Base-by-base conservation (phyloP, 2,329 filamentous ascomycete species). In the Helotiales sp. region DNA sequence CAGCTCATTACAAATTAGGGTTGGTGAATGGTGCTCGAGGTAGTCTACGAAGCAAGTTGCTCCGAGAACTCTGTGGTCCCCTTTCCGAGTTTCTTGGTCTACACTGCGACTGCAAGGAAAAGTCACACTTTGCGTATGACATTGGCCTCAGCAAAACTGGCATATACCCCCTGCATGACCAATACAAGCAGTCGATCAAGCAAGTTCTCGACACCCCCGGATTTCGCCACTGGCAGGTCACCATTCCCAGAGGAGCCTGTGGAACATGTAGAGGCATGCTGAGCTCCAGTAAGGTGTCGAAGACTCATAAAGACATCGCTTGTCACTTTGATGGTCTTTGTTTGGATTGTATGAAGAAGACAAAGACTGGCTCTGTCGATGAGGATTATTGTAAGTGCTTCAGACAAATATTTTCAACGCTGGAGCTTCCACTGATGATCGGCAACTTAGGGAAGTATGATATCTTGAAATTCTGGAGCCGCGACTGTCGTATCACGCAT, bases 321-420 rank as follows among this genome's bases (percentile, higher is more conserved):
- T 38, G 15, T 5, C 17, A 61, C 10, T 64, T 60, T 19, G 17
- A 57, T 15, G 60, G 62, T 10, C 31, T 64, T 1, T 64, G 62
- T 31, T 29, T 64, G 2, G 57, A 62, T 27, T 64, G 58, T 19
- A 61, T 64, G 52, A 27, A 55, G 7, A 51, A 9, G 19, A 40
- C 44, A 2, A 58, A 59, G 15, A 29, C 25, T 5, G 38, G 47
- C 2, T 54, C 33, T 19, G 6, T 40, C 12, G 47, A 53, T 33
- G 19, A 48, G 2, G 57, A 56, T 15, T 63, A 63, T 34, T 63
- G 51, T n/a, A n/a, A n/a, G n/a, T n/a, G n/a, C n/a, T n/a, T n/a
- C n/a, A n/a, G n/a, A n/a, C n/a, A n/a, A n/a, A n/a, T n/a, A n/a
- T n/a, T n/a, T n/a, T n/a, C n/a, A n/a, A n/a, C n/a, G n/a, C n/a